Evolutionary conservation across 1,139 yeast genomes (phyloP).

Genomic region (Pneumocystis oryctolagi): DNA sequence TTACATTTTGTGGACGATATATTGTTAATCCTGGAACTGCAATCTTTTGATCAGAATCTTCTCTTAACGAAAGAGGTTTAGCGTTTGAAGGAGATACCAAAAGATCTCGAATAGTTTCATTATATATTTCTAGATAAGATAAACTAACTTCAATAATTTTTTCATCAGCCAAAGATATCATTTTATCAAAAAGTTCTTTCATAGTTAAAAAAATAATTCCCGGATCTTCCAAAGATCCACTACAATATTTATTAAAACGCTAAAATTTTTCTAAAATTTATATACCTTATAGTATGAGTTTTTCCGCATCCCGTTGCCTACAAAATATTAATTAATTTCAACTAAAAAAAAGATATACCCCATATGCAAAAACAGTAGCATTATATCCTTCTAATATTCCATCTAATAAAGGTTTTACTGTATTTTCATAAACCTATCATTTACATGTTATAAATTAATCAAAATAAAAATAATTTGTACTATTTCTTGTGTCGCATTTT

Average conservation of each 20-base stretch:
- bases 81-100: conserved; percentile 33
- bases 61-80: conserved; percentile 42
- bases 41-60: conserved; percentile 53
- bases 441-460: conserved; percentile 5
- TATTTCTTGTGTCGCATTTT: conserved; percentile 33
- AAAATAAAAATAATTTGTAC: conserved; percentile 3
- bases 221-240: conserved; percentile 48
- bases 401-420: conserved; percentile 48
- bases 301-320: conserved; percentile 95
- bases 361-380: conserved; percentile 91
- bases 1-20: conserved; percentile 40
- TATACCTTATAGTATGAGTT: conserved; percentile 91
- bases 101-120: conserved; percentile 70
- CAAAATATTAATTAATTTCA: background rate
- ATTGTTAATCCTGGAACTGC: conserved; percentile 59
- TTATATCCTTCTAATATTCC: conserved; percentile 67
- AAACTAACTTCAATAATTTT: conserved; percentile 36
- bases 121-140: conserved; percentile 78
- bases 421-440: conserved; percentile 37
- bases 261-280: conserved; percentile 64
- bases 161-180: conserved; percentile 24
- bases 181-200: conserved; percentile 44
- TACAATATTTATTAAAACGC: conserved; percentile 53
- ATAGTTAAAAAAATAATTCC: conserved; percentile 71
- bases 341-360: conserved; percentile 22